Base-by-base conservation (phyloP, 345 rosid genomes). In the Moricandia arvensis region DNA sequence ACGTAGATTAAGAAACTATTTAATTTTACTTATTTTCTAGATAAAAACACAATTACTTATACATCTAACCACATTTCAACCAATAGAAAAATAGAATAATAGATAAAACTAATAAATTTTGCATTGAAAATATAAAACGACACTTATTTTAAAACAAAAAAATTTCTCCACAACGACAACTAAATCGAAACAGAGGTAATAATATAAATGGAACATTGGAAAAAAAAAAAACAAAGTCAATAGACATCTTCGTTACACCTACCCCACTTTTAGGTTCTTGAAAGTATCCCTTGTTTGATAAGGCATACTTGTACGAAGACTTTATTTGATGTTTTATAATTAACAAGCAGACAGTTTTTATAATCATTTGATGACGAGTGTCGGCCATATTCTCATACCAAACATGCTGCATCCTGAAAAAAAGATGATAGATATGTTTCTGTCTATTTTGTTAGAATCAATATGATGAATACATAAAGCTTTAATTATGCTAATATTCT, bases 371-470 rank as follows among this genome's bases (percentile, higher is more conserved):
- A 69, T 35, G 18, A 12, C 33, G 17, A 27, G 45, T 75, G 79
- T 75, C 79, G 63, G 74, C 69, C 79, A 61, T 61, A 75, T 68
- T 75, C 68, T 51, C 74, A 17, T 68, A 75, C 74, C 74, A 68
- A 68, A 68, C 63, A 51, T 51, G 16, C 26, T 43, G 27, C 66
- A 58, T 21, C 13, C 60, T 45, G 66, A 66, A 58, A 21, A 21
- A 21, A 6, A 58, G 8, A 43, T 38, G 64, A 24, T 65, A 33
- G 12, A 18, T 49, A 66, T 59, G 51, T 57, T 30, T 29, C 3
- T n/a, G 33, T 17, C 45, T 6, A 55, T 18, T 65, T 17, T 7
- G 31, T 41, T 41, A 29, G 21, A 29, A 55, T 74, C 45, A 41
- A 55, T 33, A 63, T 37, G 11, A 53, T 53, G 11, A 49, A n/a